Base-by-base conservation (phyloP, 83 land plant species). In the Picea abies region DNA sequence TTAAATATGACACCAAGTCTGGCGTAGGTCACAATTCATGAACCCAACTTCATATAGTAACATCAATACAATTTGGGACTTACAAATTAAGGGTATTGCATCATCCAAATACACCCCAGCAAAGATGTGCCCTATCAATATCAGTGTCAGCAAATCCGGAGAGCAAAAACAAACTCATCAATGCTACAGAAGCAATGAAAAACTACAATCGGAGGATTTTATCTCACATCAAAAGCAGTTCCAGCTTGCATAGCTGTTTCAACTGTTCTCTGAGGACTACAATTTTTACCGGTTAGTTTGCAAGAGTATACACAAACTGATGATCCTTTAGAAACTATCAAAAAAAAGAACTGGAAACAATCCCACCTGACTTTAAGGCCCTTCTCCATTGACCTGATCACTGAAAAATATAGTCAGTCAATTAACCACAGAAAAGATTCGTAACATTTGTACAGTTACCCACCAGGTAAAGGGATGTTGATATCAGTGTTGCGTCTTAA, bases 391-490 rank as follows among this genome's bases (percentile, higher is more conserved):
- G 78, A 75, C 56, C 29, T 10, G 22, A 47, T 75, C 60, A 75
- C 41, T 20, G 5, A 75, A 75, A 49, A 47, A 23, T 56, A 56
- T n/a, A 56, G 60, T 47, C 60, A 75, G 22, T 75, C 9, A 20
- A 44, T 22, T n/a, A 22, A 26, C 78, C 60, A 12, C 26, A 56
- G 16, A 22, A 20, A 22, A 20, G 26, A 75, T 75, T 75, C 60
- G 16, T 0, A 47, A 75, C 23, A 20, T n/a, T 75, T 10, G 12
- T 44, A 75, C 25, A 75, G 60, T 47, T 47, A 75, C 41, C 78
- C 78, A 75, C 78, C 78, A 75, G 78, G 78, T 49, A 75, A 75
- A 75, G 78, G 78, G 58, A 75, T 75, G 23, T 75, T 75, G 17
- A 75, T 75, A 49, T 75, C 78, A 44, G 78, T 75, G 12, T 75